Conservation (phyloP, 2,329 filamentous ascomycete species). For the Paraphoma sp. region DNA sequence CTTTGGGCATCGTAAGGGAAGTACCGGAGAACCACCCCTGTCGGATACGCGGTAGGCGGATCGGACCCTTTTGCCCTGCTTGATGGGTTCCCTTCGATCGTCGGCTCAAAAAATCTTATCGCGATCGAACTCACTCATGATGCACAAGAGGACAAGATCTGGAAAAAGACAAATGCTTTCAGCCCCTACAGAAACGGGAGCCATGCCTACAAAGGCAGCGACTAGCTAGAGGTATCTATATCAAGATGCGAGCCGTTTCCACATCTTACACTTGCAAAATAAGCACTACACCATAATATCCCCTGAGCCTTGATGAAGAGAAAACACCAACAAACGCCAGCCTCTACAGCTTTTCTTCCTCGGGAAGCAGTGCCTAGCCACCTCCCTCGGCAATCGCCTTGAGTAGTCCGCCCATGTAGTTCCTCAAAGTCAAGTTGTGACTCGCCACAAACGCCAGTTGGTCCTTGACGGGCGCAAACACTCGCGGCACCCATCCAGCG, state of each 20-base stretch:
- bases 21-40: too few relatives aligned
- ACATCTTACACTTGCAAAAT: neutral
- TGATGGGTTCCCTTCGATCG: too few relatives aligned
- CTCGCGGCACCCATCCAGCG: conserved; percentile 69
- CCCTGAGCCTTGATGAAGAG: neutral
- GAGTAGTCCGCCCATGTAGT: conserved; percentile 46
- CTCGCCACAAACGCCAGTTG: conserved; percentile 73
- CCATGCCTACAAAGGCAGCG: too few relatives aligned
- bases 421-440: conserved; percentile 62
- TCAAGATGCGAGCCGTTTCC: neutral
- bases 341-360: neutral
- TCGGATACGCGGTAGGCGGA: too few relatives aligned
- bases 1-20: too few relatives aligned
- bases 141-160: too few relatives aligned
- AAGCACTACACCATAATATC: neutral
- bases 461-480: conserved; percentile 71
- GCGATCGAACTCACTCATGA: too few relatives aligned
- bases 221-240: conserved; percentile 3
- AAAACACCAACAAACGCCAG: neutral
- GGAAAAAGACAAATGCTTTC: too few relatives aligned
- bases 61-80: too few relatives aligned
- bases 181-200: too few relatives aligned
- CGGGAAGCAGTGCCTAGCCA: conserved; percentile 13
- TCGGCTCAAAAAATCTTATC: too few relatives aligned
- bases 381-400: conserved; percentile 45